These are phyloP conservation scores for Salinomyces thailandicus DNA, from an alignment of 2,329 filamentous ascomycete species.

Conservation along the genomic window DNA sequence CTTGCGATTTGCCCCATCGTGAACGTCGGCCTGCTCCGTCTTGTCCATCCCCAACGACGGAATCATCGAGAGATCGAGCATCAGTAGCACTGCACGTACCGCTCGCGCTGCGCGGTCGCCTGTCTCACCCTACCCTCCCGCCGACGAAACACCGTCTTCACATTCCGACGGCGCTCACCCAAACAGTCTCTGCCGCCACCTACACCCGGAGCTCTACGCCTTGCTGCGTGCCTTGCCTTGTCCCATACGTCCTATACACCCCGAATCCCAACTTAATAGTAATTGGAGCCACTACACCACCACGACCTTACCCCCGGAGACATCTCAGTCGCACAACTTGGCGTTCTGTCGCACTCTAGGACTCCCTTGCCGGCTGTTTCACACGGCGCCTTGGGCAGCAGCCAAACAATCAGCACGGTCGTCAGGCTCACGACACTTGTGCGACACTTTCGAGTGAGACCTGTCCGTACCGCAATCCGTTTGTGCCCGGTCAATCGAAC, in stretches of 20 bases:
- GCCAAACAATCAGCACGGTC: neutral
- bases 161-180: neutral
- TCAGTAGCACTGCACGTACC: too few species aligned
- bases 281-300: neutral
- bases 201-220: too few species aligned
- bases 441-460: neutral
- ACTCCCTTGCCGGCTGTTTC: neutral
- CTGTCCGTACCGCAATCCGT: neutral
- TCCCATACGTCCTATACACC: neutral
- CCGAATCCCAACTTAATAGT: neutral
- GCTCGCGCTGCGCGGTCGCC: too few species aligned
- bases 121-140: neutral
- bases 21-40: too few species aligned
- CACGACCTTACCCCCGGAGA: neutral
- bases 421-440: neutral
- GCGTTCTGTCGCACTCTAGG: neutral
- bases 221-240: too few species aligned
- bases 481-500: too few species aligned
- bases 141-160: neutral
- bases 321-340: neutral
- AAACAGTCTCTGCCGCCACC: too few species aligned
- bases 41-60: too few species aligned
- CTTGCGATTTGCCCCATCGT: too few species aligned
- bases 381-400: too few species aligned
- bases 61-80: too few species aligned